A percentile compares a stretch with the other conserved stretches of the same genome.
These are phyloP conservation scores for Licmophora abbreviata DNA, from an alignment of 108 stramenopile species.

Conservation along the genomic window DNA sequence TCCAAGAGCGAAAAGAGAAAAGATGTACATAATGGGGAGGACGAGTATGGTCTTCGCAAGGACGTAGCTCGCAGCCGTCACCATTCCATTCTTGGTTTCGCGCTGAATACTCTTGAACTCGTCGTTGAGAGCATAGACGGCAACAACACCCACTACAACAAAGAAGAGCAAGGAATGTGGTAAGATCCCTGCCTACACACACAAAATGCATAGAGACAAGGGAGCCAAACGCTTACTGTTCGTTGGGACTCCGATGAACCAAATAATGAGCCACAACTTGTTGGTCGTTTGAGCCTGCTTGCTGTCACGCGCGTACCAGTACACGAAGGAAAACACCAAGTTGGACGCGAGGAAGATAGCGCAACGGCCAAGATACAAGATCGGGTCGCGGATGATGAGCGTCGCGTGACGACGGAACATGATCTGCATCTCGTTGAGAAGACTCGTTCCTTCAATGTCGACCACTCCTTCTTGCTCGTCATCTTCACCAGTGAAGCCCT, in stretches of 20 bases:
- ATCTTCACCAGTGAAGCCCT: constrained; percentile 9
- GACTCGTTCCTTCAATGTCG: not conserved
- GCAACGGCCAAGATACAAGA: constrained; percentile 14
- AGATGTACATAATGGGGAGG: constrained; percentile 11
- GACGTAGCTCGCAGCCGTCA: constrained; percentile 5
- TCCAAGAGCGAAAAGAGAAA: constrained; percentile 3
- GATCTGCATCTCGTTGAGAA: constrained; percentile 11
- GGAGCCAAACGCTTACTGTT: constrained; percentile 2
- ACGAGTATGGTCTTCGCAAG: constrained; percentile 9
- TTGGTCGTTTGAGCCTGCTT: constrained; percentile 17
- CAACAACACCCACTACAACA: constrained; percentile 7
- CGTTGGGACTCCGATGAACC: constrained; percentile 6
- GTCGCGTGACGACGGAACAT: constrained; percentile 17
- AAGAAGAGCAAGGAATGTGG: too few species aligned
- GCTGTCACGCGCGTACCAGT: constrained; percentile 14
- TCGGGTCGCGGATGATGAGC: constrained; percentile 16
- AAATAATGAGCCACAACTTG: constrained; percentile 19
- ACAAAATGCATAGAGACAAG: not conserved
- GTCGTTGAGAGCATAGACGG: constrained; percentile 8
- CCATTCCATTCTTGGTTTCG: constrained; percentile 21
- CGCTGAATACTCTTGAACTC: constrained; percentile 7
- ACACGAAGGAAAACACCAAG: constrained; percentile 18
- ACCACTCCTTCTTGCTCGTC: constrained; percentile 8
- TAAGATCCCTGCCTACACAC: too few species aligned
- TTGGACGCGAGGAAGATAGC: constrained; percentile 11